phyloP scores from a whole-genome alignment of 345 rosid genomes.

The Psidium friedrichsthalianum region DNA sequence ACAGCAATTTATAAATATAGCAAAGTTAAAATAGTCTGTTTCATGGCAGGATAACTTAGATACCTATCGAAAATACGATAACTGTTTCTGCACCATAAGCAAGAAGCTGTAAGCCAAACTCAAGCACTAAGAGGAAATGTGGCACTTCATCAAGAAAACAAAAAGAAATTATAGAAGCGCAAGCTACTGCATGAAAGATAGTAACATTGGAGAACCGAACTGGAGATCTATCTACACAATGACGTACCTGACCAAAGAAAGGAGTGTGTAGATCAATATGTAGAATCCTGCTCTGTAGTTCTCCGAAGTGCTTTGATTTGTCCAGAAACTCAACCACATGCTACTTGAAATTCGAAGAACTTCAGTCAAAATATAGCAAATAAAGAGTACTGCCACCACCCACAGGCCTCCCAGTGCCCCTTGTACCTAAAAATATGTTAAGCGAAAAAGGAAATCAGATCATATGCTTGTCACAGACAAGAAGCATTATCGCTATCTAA shows the following conservation, averaged over 20 bases:
- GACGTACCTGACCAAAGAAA: slow-evolving; percentile 76
- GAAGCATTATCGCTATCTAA: background rate
- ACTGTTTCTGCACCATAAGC: background rate
- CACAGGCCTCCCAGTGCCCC: slow-evolving; percentile 82
- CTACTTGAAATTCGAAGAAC: slow-evolving; percentile 80
- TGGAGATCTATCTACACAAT: background rate
- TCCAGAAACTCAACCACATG: slow-evolving; percentile 92
- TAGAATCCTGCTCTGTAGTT: slow-evolving; percentile 49
- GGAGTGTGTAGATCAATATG: slow-evolving; percentile 52
- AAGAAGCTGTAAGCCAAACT: background rate
- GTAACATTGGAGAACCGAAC: background rate
- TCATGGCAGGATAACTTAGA: slow-evolving; percentile 2
- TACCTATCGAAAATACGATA: background rate
- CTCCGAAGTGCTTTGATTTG: slow-evolving; percentile 50
- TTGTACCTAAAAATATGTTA: slow-evolving; percentile 37
- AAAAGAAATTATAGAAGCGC: background rate
- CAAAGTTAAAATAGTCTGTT: background rate
- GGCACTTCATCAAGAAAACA: background rate
- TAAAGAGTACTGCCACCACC: slow-evolving; percentile 66
- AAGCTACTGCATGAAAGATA: slow-evolving; percentile 1
- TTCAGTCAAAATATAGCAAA: slow-evolving; percentile 65
- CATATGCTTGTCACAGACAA: background rate
- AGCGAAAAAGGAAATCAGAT: background rate
- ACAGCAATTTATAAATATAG: background rate
- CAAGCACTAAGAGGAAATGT: background rate